Evolutionary conservation across 805 yeast species (phyloP), one percentile per base, ranked within the genome.

Genomic region (Saccharomycopsis olivae): DNA sequence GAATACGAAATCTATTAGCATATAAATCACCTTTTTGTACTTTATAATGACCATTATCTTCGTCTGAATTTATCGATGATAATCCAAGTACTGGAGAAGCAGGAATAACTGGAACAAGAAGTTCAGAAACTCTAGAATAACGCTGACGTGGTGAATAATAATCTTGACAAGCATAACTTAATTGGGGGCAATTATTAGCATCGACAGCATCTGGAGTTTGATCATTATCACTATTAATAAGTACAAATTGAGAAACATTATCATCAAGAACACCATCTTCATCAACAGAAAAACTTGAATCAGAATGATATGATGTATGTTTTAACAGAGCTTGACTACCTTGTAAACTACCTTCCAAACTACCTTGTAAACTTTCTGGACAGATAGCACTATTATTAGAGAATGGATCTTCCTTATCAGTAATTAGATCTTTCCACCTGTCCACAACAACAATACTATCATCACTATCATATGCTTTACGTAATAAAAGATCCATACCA

Each of bases 1-100:
- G 59, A 10, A 88, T 79, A 15, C 69, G 61, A 57, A 81, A 88
- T 34, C 95, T 60, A 53, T 81, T 76, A n/a, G 94, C 85, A 56
- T 82, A 79, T 2, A 57, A 51, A 23, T 77, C 75, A 44, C 76
- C 74, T 8, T 66, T 58, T 36, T 67, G 69, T 11, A 78, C 75
- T 36, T 78, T 70, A 52, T 78, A 81, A 54, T 83, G 87, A 2
- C 94, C 94, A 46, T 81, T 79, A 43, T 73, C 71, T 50, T 79
- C 86, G 16, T 44, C 47, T 16, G 23, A 33, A 13, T 20, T 25
- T 29, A 17, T 27, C 32, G 17, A 17, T 21, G 8, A 28, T n/a
- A n/a, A n/a, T n/a, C n/a, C n/a, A n/a, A n/a, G n/a, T 17, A 11
- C 10, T 10, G 19, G 5, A 8, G 28, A 19, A 29, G 33, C 34